A percentile compares a stretch with the other conserved stretches of the same genome.
Evolutionary conservation across 2,329 filamentous ascomycete genomes (phyloP).

Genomic region (Arachnopeziza araneosa): DNA sequence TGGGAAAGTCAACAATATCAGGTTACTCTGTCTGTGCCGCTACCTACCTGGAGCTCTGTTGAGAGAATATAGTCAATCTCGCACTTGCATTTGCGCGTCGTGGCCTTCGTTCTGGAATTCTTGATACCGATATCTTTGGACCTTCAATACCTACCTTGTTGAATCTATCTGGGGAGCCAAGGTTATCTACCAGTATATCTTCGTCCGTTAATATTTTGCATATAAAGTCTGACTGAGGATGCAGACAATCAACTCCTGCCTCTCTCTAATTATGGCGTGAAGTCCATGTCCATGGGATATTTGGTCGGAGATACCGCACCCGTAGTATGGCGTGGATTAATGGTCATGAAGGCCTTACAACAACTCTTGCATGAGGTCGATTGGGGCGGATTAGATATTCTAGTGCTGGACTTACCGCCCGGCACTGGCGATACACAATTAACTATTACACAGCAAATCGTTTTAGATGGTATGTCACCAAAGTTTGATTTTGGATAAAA

Average conservation of each 20-base stretch:
- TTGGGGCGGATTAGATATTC: constrained; percentile 82
- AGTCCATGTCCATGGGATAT: constrained; percentile 99
- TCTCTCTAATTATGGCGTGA: constrained; percentile 88
- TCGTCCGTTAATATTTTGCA: background rate
- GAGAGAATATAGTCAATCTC: constrained; percentile 56
- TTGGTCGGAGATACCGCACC: constrained; percentile 74
- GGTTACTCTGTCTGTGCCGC: constrained; percentile 41
- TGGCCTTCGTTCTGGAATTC: constrained; percentile 76
- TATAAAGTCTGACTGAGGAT: constrained; percentile 20
- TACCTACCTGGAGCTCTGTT: background rate
- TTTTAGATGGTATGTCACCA: constrained; percentile 65
- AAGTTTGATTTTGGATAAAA: background rate
- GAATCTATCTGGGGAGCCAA: constrained; percentile 72
- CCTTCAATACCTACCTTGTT: constrained; percentile 90
- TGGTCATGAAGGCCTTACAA: constrained; percentile 96
- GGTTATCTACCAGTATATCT: constrained; percentile 64
- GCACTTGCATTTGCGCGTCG: constrained; percentile 79
- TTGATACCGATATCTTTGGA: constrained; percentile 96
- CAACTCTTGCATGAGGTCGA: constrained; percentile 93
- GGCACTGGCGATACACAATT: constrained; percentile 95
- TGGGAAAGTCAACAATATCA: constrained; percentile 92
- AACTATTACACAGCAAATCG: constrained; percentile 91
- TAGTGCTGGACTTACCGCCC: constrained; percentile 87
- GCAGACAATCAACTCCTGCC: constrained; percentile 77
- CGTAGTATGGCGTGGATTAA: constrained; percentile 90